Evolutionary conservation across 2,329 filamentous ascomycete genomes (phyloP).

Genomic region (Alternaria atra): DNA sequence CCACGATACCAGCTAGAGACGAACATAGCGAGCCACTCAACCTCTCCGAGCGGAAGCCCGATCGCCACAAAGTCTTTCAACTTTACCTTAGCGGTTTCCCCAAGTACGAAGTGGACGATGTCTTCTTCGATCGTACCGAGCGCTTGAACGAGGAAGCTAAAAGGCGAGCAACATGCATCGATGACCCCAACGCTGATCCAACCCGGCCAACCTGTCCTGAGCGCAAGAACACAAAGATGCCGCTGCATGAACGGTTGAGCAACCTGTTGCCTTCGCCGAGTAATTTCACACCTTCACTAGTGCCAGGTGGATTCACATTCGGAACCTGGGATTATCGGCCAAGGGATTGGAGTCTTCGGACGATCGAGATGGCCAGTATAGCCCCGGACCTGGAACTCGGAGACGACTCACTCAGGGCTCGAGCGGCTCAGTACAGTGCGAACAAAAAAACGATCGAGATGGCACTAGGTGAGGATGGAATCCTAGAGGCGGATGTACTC

Average conservation of each 20-base stretch:
- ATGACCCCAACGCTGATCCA: not conserved
- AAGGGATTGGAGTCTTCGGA: not conserved
- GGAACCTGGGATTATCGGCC: conserved; percentile 1
- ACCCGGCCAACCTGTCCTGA: not conserved
- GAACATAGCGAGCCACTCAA: not conserved
- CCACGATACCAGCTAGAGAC: not conserved
- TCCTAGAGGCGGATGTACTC: not conserved
- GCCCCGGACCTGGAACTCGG: not conserved
- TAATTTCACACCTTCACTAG: not conserved
- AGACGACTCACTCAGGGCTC: not conserved
- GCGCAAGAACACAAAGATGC: not conserved
- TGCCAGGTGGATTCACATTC: not conserved
- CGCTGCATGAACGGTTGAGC: not conserved
- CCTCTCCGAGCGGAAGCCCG: not conserved
- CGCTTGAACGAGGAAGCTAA: not conserved
- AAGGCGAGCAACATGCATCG: not conserved
- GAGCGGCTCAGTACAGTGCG: not conserved
- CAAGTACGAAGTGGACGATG: not conserved
- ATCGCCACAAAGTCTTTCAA: not conserved
- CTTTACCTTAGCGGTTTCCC: not conserved
- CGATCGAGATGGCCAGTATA: not conserved
- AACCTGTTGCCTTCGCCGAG: not conserved
- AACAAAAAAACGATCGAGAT: not conserved
- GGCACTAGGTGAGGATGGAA: not conserved
- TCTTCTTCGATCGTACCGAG: not conserved